These are phyloP conservation scores for Pleurotus ostreatus DNA, from an alignment of 768 basidiomycete genomes.

Conservation along the genomic window DNA sequence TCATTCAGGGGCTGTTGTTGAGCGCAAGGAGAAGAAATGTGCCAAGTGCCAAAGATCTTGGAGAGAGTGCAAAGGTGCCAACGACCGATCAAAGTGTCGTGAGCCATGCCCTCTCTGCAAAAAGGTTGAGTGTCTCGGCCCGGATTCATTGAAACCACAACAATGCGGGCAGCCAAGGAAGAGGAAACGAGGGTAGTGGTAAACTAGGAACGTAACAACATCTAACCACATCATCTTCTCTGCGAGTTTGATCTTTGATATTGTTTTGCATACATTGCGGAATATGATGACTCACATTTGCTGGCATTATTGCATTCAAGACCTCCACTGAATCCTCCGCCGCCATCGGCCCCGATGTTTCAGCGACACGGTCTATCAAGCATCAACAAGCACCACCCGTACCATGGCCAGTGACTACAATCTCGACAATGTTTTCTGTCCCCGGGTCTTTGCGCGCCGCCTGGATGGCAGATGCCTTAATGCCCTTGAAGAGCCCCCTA, in stretches of 20 bases:
- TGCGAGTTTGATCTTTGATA: too few species aligned
- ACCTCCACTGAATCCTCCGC: too few species aligned
- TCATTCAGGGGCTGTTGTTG: not conserved
- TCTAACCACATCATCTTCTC: too few species aligned
- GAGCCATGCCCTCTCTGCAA: not conserved
- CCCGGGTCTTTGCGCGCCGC: slow-evolving; percentile 34
- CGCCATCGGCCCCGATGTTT: slow-evolving; percentile 21
- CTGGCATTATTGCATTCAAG: too few species aligned
- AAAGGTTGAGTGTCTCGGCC: not conserved
- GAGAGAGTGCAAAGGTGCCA: not conserved
- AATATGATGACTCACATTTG: too few species aligned
- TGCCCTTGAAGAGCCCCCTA: slow-evolving; percentile 48
- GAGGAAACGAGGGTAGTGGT: not conserved
- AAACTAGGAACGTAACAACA: too few species aligned
- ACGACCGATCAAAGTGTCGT: not conserved
- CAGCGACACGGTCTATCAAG: slow-evolving; percentile 24
- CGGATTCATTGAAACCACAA: not conserved
- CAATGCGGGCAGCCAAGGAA: not conserved
- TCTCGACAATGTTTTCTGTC: slow-evolving; percentile 30
- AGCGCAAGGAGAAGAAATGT: not conserved
- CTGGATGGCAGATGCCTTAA: slow-evolving; percentile 28
- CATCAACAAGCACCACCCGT: slow-evolving; percentile 49
- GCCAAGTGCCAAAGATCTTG: not conserved
- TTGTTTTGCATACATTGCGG: too few species aligned
- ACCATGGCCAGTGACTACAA: slow-evolving; percentile 55